Percentiles rank a stretch among this genome's conserved stretches.
Conservation (phyloP, 768 basidiomycete genomes). For the Serendipita indica region DNA sequence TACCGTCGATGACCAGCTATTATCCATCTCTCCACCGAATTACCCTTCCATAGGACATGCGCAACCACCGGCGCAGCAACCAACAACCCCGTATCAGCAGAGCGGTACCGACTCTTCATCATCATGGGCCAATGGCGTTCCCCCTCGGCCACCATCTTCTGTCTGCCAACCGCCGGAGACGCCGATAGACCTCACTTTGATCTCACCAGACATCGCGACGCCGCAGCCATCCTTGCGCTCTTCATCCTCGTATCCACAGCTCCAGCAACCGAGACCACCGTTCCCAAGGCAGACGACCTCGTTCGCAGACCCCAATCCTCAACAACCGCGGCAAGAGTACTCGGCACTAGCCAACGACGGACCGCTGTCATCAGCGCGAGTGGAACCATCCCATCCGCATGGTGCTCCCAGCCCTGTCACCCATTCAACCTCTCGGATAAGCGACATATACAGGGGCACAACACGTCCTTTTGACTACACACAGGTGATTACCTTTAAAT, state of each 20-base stretch:
- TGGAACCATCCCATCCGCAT: conserved; percentile 9
- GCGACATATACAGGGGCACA: conserved; percentile 43
- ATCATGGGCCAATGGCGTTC: neutral
- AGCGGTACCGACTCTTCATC: neutral
- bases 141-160: neutral
- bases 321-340: neutral
- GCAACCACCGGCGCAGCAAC: neutral
- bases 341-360: neutral
- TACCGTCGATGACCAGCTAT: neutral
- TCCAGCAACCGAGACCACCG: neutral
- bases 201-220: neutral
- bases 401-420: neutral
- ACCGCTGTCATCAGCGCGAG: neutral
- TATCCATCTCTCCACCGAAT: conserved; percentile 8
- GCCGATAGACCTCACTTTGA: neutral
- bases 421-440: neutral
- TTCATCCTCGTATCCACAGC: neutral
- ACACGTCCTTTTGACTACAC: conserved; percentile 84
- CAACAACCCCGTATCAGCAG: too few relatives aligned
- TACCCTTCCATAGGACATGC: conserved; percentile 5
- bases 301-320: neutral
- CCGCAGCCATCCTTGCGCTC: neutral
- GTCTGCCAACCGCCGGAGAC: neutral
- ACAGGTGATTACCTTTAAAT: neutral
- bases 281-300: conserved; percentile 2